Percentiles rank a stretch among this genome's conserved stretches.
These are phyloP conservation scores for Lepiota venenata DNA, from an alignment of 768 basidiomycete species.

Conservation along the genomic window DNA sequence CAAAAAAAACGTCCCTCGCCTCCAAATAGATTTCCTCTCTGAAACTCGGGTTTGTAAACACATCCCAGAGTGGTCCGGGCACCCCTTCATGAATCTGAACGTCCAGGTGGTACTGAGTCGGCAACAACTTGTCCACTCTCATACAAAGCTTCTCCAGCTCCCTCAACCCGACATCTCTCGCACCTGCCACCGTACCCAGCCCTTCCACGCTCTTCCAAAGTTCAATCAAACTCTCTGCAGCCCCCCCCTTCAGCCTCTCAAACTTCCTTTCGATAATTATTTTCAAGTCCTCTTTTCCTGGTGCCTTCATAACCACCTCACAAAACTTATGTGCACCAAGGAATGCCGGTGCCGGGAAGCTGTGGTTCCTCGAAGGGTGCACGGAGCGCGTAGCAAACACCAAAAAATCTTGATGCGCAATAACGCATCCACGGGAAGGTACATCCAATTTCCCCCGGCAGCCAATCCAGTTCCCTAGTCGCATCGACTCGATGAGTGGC, in stretches of 20 bases:
- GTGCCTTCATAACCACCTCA: slow-evolving; percentile 62
- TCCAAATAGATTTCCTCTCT: slow-evolving; percentile 90
- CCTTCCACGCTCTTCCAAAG: slow-evolving; percentile 66
- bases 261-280: slow-evolving; percentile 70
- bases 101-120: slow-evolving; percentile 41
- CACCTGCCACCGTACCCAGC: slow-evolving; percentile 48
- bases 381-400: slow-evolving; percentile 88
- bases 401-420: slow-evolving; percentile 77
- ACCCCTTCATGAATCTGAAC: slow-evolving; percentile 25
- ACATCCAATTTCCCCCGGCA: slow-evolving; percentile 64
- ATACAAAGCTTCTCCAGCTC: slow-evolving; percentile 84
- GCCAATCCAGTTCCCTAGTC: slow-evolving; percentile 75
- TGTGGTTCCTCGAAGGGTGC: slow-evolving; percentile 39
- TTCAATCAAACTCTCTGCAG: slow-evolving; percentile 50
- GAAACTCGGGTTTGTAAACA: slow-evolving; percentile 69
- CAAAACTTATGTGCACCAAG: slow-evolving; percentile 84
- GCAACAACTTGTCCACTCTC: slow-evolving; percentile 62
- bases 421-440: slow-evolving; percentile 69
- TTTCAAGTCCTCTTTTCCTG: slow-evolving; percentile 62
- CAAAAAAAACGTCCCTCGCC: slow-evolving; percentile 90
- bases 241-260: slow-evolving; percentile 48
- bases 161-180: slow-evolving; percentile 65
- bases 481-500: slow-evolving; percentile 74
- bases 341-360: slow-evolving; percentile 62
- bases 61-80: slow-evolving; percentile 29